These are phyloP conservation scores for Teratosphaeria zuluensis DNA, from an alignment of 2,329 filamentous ascomycete genomes.

Conservation along the genomic window DNA sequence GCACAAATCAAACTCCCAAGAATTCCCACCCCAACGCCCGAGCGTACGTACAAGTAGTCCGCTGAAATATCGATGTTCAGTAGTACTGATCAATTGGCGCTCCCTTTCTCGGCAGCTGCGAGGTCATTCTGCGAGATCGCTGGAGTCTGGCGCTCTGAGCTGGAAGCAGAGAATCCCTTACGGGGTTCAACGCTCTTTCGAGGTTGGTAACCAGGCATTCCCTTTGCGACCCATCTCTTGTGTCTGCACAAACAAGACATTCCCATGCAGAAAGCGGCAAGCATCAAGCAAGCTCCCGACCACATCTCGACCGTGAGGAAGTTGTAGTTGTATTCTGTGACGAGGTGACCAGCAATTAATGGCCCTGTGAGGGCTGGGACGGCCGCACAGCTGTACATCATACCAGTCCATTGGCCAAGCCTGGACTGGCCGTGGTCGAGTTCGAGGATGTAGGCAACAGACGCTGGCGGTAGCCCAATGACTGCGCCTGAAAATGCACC, in stretches of 20 bases:
- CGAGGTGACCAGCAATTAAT: slow-evolving; percentile 38
- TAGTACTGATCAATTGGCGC: background rate
- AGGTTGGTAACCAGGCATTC: background rate
- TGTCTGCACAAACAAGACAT: slow-evolving; percentile 11
- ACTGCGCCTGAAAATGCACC: slow-evolving; percentile 40
- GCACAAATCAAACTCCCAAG: background rate
- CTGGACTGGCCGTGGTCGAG: slow-evolving; percentile 24
- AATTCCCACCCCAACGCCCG: background rate
- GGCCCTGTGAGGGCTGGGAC: slow-evolving; percentile 38
- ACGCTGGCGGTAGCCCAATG: slow-evolving; percentile 42
- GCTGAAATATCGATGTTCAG: background rate
- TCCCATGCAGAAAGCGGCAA: slow-evolving; percentile 35
- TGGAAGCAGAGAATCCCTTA: background rate
- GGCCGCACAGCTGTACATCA: slow-evolving; percentile 42
- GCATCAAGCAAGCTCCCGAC: slow-evolving; percentile 34
- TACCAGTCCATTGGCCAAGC: slow-evolving; percentile 43
- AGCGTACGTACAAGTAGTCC: no score
- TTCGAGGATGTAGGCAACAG: slow-evolving; percentile 37
- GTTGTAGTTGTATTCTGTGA: slow-evolving; percentile 28
- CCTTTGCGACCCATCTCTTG: background rate
- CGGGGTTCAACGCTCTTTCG: background rate
- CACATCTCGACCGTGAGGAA: slow-evolving; percentile 40
- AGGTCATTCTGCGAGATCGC: background rate
- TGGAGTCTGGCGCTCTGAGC: background rate
- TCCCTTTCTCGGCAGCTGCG: background rate